These are phyloP conservation scores for Priceomyces medius DNA, from an alignment of 805 yeast genomes.

Conservation along the genomic window DNA sequence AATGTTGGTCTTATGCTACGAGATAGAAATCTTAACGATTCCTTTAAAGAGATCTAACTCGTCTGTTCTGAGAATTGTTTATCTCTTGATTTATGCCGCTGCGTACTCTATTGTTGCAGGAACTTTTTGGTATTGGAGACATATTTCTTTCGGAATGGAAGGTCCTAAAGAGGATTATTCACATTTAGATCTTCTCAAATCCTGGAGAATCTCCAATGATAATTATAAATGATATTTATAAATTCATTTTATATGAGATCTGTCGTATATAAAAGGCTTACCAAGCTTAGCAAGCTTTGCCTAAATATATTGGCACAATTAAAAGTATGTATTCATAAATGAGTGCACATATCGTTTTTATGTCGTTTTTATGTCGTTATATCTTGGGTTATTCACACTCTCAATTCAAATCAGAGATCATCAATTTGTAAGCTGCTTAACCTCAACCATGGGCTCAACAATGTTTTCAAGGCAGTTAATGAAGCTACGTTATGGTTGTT, in stretches of 20 bases:
- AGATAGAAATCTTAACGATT: conserved; percentile 47
- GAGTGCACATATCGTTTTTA: too few species aligned
- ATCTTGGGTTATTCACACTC: background rate
- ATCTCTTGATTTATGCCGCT: conserved; percentile 23
- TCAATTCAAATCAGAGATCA: background rate
- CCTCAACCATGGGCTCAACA: background rate
- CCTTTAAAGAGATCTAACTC: conserved; percentile 20
- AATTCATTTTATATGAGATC: too few species aligned
- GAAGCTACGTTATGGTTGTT: background rate
- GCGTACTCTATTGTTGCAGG: conserved; percentile 34
- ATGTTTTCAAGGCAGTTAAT: background rate
- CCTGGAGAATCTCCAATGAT: conserved; percentile 45
- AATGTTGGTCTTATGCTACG: conserved; percentile 67
- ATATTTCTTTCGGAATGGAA: conserved; percentile 43
- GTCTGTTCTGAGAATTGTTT: conserved; percentile 16
- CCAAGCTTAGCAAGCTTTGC: too few species aligned
- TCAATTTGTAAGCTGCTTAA: background rate
- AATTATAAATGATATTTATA: conserved; percentile 20
- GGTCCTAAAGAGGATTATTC: conserved; percentile 41
- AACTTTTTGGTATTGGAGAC: conserved; percentile 44
- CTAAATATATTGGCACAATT: too few species aligned
- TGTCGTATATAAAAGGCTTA: too few species aligned
- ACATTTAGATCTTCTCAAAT: conserved; percentile 37
- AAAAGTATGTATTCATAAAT: too few species aligned
- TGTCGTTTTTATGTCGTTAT: background rate